These are phyloP conservation scores for Naumovozyma dairenensis DNA, from an alignment of 805 yeast species.

Conservation along the genomic window DNA sequence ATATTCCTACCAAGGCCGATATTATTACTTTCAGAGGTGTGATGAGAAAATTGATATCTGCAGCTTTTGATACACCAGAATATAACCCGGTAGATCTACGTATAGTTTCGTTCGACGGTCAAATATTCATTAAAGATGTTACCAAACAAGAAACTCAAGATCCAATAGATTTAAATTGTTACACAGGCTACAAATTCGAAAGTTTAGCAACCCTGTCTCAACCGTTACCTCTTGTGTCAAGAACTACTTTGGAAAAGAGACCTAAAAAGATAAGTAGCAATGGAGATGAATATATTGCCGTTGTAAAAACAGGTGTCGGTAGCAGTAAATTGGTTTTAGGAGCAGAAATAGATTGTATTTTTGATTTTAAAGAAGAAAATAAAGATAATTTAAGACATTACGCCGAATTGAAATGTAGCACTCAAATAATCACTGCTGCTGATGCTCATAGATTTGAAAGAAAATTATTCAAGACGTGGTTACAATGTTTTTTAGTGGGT, in stretches of 20 bases:
- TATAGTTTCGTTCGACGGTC: slow-evolving; percentile 64
- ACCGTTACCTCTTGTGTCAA: slow-evolving; percentile 62
- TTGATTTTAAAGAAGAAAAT: slow-evolving; percentile 52
- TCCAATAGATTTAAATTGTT: slow-evolving; percentile 32
- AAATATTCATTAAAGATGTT: slow-evolving; percentile 49
- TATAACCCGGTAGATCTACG: slow-evolving; percentile 50
- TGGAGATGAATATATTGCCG: slow-evolving; percentile 67
- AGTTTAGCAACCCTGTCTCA: slow-evolving; percentile 59
- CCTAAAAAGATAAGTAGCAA: slow-evolving; percentile 50
- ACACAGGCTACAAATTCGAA: slow-evolving; percentile 81
- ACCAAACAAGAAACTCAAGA: slow-evolving; percentile 21
- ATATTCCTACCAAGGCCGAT: slow-evolving; percentile 42
- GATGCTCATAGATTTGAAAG: slow-evolving; percentile 61
- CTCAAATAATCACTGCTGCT: slow-evolving; percentile 42
- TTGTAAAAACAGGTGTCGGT: slow-evolving; percentile 83
- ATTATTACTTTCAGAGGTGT: slow-evolving; percentile 80
- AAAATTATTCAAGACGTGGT: slow-evolving; percentile 78
- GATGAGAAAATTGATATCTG: slow-evolving; percentile 53
- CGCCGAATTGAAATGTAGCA: slow-evolving; percentile 72
- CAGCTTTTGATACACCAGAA: slow-evolving; percentile 41
- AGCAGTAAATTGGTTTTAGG: slow-evolving; percentile 57
- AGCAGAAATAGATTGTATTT: slow-evolving; percentile 88
- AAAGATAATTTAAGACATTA: slow-evolving; percentile 58
- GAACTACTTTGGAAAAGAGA: slow-evolving; percentile 62
- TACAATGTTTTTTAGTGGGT: slow-evolving; percentile 85